Percentiles rank a stretch among this genome's conserved stretches.
Conservation (phyloP, 2,329 filamentous ascomycete genomes). For the Ophiostoma ulmi region DNA sequence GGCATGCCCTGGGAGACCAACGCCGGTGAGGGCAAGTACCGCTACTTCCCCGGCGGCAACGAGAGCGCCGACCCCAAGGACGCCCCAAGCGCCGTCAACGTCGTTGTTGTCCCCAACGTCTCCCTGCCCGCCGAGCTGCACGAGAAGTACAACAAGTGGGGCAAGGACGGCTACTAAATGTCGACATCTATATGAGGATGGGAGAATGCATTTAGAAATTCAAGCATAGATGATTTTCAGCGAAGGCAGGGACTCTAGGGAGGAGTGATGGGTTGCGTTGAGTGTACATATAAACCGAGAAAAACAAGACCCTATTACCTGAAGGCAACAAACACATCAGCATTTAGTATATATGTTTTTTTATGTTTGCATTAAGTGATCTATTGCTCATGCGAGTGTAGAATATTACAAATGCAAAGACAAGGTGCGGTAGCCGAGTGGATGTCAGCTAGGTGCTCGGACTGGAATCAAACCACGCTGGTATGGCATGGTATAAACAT, state of each 20-base stretch:
- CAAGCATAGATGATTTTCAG: conserved; percentile 11
- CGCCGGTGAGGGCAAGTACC: conserved; percentile 60
- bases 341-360: neutral
- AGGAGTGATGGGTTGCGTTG: neutral
- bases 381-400: too few species aligned
- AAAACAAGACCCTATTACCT: conserved; percentile 11
- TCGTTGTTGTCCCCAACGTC: conserved; percentile 88
- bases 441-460: too few species aligned
- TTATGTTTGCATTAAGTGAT: neutral
- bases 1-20: conserved; percentile 89
- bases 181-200: neutral
- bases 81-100: conserved; percentile 91
- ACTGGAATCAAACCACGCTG: too few species aligned
- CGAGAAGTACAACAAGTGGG: conserved; percentile 99
- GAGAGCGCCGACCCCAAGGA: conserved; percentile 69
- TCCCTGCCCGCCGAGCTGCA: conserved; percentile 88
- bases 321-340: neutral
- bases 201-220: neutral
- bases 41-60: conserved; percentile 84
- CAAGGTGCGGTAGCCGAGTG: too few species aligned
- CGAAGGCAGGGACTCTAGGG: conserved; percentile 1
- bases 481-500: too few species aligned
- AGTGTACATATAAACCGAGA: conserved; percentile 18
- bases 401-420: too few species aligned
- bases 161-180: conserved; percentile 83